These are phyloP conservation scores for Ogataea methylovora DNA, from an alignment of 805 yeast genomes.

Conservation along the genomic window DNA sequence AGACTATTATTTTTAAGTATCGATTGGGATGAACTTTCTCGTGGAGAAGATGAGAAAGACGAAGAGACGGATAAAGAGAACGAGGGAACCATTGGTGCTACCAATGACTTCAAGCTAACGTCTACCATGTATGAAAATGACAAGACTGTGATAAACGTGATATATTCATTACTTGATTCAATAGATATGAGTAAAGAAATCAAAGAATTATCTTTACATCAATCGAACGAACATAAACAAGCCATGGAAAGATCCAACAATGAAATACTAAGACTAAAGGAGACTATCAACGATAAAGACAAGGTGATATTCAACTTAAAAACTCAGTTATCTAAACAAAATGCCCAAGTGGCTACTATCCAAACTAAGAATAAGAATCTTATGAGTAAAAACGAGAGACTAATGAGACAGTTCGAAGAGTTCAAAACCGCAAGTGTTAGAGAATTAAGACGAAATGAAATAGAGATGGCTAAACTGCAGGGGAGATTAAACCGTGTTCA, in stretches of 20 bases:
- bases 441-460: constrained; percentile 12
- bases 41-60: constrained; percentile 5
- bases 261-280: constrained; percentile 4
- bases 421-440: constrained; percentile 14
- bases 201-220: constrained; percentile 11
- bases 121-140: constrained; percentile 21
- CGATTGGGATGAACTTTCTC: constrained; percentile 8
- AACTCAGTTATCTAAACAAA: constrained; percentile 10
- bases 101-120: background rate
- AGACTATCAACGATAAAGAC: constrained; percentile 9
- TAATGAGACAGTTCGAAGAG: constrained; percentile 11
- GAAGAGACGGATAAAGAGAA: constrained; percentile 4
- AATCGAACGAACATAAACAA: constrained; percentile 8
- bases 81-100: background rate
- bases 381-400: constrained; percentile 8
- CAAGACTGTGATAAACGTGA: constrained; percentile 19
- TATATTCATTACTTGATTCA: constrained; percentile 17
- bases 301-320: constrained; percentile 11
- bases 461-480: constrained; percentile 5
- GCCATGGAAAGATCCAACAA: constrained; percentile 8
- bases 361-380: constrained; percentile 8
- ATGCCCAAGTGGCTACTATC: constrained; percentile 7
- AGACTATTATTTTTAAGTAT: constrained; percentile 13
- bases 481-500: too few species aligned
- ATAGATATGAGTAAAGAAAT: constrained; percentile 14